Base-by-base conservation (phyloP, 139 green algal genomes). In the Gonium pectorale region DNA sequence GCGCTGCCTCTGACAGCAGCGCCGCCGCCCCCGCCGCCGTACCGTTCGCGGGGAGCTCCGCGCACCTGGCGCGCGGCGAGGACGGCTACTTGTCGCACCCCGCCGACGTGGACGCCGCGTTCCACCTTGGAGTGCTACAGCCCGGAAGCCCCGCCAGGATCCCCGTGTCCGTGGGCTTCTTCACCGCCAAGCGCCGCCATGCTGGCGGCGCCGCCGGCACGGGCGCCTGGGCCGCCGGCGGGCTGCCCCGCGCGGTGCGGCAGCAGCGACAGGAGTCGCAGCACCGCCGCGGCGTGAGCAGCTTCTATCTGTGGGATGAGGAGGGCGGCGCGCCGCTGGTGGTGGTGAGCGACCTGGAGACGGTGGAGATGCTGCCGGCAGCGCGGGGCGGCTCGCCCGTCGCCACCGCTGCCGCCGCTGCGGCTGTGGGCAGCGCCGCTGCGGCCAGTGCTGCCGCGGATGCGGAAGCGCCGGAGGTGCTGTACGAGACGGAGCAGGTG, bases 71-170 rank as follows among this genome's bases (percentile, higher is more conserved):
- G 9, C 54, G 62, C 15, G 77, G 43, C 0, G 77, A 73, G 40
- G 64, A 77, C 4, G 87, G 89, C 56, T 89, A 87, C 85, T 75
- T 89, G 22, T 67, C 66, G 3, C 44, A 33, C 64, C 86, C 44
- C 43, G 66, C 46, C 62, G 33, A 81, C 56, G 68, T 92, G 3
- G 91, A 94, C 73, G 81, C 73, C 62, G 83, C 86, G 5, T 81
- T 94, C 21, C 91, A 94, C 66, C 85, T 94, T 11, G 91, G 90
- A 9, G 91, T 91, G 51, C 66, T 87, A 21, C 31, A 85, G 40
- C 86, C 86, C 8, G 80, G 49, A 0, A 44, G 56, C n/a, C 5
- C 29, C 13, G 88, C 90, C 51, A 91, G 90, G 74, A 86, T 94
- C 7, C 91, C 91, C 35, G 87, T 94, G 27, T 80, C 75, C 54